Conservation (phyloP, 495 filamentous ascomycete genomes). For the Aspergillus panamensis region DNA sequence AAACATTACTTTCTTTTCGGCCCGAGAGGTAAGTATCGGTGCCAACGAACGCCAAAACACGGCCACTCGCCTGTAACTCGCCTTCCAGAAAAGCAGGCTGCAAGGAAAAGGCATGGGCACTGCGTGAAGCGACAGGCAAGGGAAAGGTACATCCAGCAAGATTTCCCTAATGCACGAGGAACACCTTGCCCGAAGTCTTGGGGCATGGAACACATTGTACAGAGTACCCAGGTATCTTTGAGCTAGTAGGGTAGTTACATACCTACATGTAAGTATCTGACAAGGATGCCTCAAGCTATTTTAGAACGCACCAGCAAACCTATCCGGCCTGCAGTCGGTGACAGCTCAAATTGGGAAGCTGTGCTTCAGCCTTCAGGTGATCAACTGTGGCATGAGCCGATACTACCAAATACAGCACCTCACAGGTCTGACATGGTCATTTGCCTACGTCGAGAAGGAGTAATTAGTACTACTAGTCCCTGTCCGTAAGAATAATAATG, state of each 20-base stretch:
- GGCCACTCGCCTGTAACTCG: background rate
- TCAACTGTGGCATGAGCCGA: constrained; percentile 3
- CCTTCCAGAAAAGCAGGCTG: constrained; percentile 6
- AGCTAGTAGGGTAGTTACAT: background rate
- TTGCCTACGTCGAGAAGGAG: background rate
- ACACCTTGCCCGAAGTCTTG: constrained; percentile 5
- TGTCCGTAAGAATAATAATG: too few relatives aligned
- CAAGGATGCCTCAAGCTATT: constrained; percentile 10
- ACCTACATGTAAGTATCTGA: constrained; percentile 9
- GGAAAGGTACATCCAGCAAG: constrained; percentile 10
- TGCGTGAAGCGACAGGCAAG: constrained; percentile 8
- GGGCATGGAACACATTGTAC: background rate
- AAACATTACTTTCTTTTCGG: background rate
- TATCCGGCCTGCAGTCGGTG: constrained; percentile 6
- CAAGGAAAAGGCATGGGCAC: background rate
- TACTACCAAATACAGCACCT: constrained; percentile 2
- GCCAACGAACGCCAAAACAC: background rate
- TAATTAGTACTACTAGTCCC: too few relatives aligned
- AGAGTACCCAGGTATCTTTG: constrained; percentile 1
- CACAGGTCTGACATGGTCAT: constrained; percentile 12
- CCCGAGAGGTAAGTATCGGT: constrained; percentile 5
- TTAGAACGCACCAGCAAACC: constrained; percentile 3
- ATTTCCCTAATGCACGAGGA: constrained; percentile 7
- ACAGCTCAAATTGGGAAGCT: constrained; percentile 2
- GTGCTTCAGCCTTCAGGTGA: background rate